phyloP scores from a whole-genome alignment of 257 asterid genomes.

The Gentiana macrophylla region DNA sequence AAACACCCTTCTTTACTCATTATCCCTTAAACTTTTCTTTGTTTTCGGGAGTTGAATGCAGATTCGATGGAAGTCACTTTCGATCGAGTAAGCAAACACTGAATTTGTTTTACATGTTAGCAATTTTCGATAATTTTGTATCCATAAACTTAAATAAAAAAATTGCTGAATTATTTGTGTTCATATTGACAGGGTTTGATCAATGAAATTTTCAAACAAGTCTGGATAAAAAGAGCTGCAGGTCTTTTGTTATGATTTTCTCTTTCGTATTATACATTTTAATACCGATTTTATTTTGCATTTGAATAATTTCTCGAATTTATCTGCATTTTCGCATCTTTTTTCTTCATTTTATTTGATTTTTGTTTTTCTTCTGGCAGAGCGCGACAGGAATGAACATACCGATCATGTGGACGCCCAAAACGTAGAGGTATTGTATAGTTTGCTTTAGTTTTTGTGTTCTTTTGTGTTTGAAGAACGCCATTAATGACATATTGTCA shows the following conservation, averaged over 20 bases:
- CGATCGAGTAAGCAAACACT: slow-evolving; percentile 40
- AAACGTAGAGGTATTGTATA: slow-evolving; percentile 16
- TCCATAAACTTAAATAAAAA: background rate
- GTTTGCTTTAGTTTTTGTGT: background rate
- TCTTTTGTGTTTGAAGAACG: background rate
- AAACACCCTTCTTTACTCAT: no score
- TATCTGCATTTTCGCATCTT: background rate
- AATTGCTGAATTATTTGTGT: slow-evolving; percentile 3
- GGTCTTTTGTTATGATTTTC: slow-evolving; percentile 24
- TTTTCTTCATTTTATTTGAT: background rate
- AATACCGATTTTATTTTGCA: no score
- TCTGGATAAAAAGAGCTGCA: slow-evolving; percentile 74
- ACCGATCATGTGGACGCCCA: slow-evolving; percentile 43
- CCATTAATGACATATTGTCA: background rate
- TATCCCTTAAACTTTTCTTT: no score
- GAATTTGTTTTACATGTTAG: background rate
- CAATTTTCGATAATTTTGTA: background rate
- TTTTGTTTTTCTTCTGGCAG: slow-evolving; percentile 23
- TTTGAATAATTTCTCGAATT: background rate
- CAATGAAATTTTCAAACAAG: slow-evolving; percentile 63
- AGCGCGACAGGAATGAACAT: slow-evolving; percentile 58
- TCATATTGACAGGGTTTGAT: slow-evolving; percentile 51
- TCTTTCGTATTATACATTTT: background rate
- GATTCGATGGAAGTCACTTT: slow-evolving; percentile 36
- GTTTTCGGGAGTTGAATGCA: background rate